phyloP scores from a whole-genome alignment of 169 alveolate genomes.

The Perkinsus chesapeaki region DNA sequence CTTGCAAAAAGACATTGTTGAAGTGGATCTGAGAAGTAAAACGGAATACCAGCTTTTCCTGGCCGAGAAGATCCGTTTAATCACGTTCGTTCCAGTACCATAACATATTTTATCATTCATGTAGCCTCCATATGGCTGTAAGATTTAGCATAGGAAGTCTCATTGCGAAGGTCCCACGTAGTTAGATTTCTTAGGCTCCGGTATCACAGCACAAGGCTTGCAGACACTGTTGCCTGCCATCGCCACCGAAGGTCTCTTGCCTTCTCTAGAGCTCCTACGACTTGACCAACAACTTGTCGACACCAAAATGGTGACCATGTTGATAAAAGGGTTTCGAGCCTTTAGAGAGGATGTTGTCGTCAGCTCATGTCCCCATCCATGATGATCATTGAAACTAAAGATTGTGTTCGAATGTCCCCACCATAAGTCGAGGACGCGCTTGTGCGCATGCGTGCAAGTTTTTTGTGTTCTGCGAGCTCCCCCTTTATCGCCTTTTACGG shows the following conservation, averaged over 20 bases:
- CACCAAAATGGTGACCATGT: background rate
- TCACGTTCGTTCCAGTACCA: too few relatives aligned
- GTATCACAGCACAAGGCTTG: background rate
- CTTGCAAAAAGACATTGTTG: background rate
- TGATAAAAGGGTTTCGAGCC: background rate
- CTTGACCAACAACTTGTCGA: background rate
- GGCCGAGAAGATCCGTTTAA: too few relatives aligned
- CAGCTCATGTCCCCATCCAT: background rate
- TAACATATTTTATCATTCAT: too few relatives aligned
- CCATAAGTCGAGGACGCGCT: background rate
- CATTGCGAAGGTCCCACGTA: too few relatives aligned
- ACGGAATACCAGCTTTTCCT: background rate
- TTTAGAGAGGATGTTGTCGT: background rate
- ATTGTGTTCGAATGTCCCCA: background rate
- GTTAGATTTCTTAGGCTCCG: background rate
- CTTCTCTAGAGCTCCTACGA: background rate
- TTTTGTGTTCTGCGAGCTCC: too few relatives aligned
- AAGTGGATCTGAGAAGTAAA: background rate
- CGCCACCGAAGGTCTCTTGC: background rate
- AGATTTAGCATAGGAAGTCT: too few relatives aligned
- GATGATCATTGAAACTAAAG: too few relatives aligned
- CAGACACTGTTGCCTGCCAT: background rate
- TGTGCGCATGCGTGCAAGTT: background rate
- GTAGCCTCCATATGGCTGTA: too few relatives aligned
- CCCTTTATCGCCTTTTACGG: too few relatives aligned